phyloP scores from a whole-genome alignment of 768 basidiomycete species.

The Coprinopsis sp. region DNA sequence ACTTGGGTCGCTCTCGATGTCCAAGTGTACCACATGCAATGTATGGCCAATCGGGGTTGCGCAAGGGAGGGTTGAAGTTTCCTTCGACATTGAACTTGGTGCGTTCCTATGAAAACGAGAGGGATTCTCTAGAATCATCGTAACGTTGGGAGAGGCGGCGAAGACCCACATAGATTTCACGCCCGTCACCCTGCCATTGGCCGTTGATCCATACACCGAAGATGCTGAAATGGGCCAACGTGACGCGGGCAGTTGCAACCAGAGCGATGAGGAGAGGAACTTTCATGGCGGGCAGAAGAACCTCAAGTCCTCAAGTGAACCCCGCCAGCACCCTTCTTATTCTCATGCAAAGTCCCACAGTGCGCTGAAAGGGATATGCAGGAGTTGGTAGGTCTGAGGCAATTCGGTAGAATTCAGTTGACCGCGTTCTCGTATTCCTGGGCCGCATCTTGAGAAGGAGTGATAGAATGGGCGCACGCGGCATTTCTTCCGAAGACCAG shows the following conservation, averaged over 20 bases:
- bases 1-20: not conserved
- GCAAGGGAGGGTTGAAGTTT: not conserved
- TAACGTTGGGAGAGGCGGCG: not conserved
- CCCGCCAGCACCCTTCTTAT: no score
- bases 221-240: slow-evolving; percentile 5
- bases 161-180: slow-evolving; percentile 2
- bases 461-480: no score
- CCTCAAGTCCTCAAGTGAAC: no score
- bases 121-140: not conserved
- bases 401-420: no score
- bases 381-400: no score
- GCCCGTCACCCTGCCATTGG: slow-evolving; percentile 9
- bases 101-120: not conserved
- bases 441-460: no score
- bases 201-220: slow-evolving; percentile 12
- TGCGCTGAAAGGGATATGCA: no score
- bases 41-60: slow-evolving; percentile 4
- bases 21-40: slow-evolving; percentile 5
- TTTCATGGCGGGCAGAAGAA: no score
- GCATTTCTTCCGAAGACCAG: no score
- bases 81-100: not conserved
- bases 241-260: not conserved
- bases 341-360: no score
- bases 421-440: no score
- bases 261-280: not conserved